Base-by-base conservation (phyloP, 768 basidiomycete genomes). In the Rhodosporidiobolus sp. region DNA sequence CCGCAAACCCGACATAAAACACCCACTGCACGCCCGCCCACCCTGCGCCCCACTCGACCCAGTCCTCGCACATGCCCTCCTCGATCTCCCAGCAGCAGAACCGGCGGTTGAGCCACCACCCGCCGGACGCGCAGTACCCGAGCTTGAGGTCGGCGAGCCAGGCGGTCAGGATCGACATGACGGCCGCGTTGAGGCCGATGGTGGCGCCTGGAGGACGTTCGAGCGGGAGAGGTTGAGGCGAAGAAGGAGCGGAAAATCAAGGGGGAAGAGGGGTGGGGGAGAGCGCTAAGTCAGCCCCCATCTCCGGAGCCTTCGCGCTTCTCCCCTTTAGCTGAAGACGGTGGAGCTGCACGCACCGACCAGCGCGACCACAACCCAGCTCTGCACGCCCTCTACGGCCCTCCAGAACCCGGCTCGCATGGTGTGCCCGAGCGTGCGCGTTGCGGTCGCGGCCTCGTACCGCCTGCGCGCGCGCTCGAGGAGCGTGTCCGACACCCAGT, bases 1-100 rank as follows among this genome's bases (percentile, higher is more conserved):
- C 94, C 8, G 96, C 94, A 78, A 93, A 93, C 52, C 87, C 78
- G 54, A 97, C 87, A 82, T 97, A 98, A 28, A 91, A 86, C 49
- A 89, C 78, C 91, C 93, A 95, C 60, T 89, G 86, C 20, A 88
- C 87, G 48, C 86, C 82, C 52, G 86, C 83, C 71, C 80, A 76
- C 76, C n/a, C n/a, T n/a, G 85, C 83, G 79, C 92, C 88, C 96
- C 96, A 98, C 52, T 89, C 83, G 80, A 89, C 87, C 96, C 96
- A 99, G 56, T 91, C 93, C 8, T 90, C 86, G 80, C 96, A 99
- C 22, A 86, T 88, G 65, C 88, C 89, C 74, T 89, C 90, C 73
- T 93, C 92, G 65, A 97, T 88, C 79, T 97, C 96, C 89, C 94
- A 94, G 80, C 96, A 99, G 82, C 96, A 99, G 80, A 97, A 97